Base-by-base conservation (phyloP, 495 filamentous ascomycete genomes). In the Penicillium coprophilum region DNA sequence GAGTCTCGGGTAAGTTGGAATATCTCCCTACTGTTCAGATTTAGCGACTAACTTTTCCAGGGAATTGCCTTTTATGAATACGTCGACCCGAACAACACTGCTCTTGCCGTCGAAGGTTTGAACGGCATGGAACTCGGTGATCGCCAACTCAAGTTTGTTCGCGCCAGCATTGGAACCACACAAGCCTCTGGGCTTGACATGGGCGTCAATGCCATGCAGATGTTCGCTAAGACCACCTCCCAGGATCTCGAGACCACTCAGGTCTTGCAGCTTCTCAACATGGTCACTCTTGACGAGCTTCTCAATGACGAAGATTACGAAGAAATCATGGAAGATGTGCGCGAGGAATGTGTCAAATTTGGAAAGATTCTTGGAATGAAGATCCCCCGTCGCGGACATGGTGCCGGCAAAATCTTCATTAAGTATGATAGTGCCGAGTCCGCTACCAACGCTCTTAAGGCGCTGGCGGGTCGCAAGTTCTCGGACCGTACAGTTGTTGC, bases 51-150 rank as follows among this genome's bases (percentile, higher is more conserved):
- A 46, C 38, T 41, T 60, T 36, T 55, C 27, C 63, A 96, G 91
- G 95, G 94, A 17, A 90, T 98, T 66, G 94, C 94, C 3, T 98
- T 97, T 79, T 94, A 91, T 73, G 95, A 97, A 77, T 98, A 96
- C 57, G 79, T 80, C 45, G 91, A 98, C 57, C 80, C 91, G 20
- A 70, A 80, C 13, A 79, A 84, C 31, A 96, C 91, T 40, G 85
- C 88, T 46, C 87, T 95, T 55, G 93, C 94, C 6, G 88, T 97
- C 19, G 88, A 96, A 61, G 92, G 91, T 28, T 77, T 98, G 19
- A 91, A 97, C 65, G 86, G 86, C 23, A 96, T 97, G 91, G 87
- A 90, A 62, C 79, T 98, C 10, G 93, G 89, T 40, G 92, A 95
- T 56, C 86, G 87, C 55, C 81, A 85, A 60, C 85, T 98, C 45